Base-by-base conservation (phyloP, 2,329 filamentous ascomycete genomes). In the Cryphonectria naterciae region DNA sequence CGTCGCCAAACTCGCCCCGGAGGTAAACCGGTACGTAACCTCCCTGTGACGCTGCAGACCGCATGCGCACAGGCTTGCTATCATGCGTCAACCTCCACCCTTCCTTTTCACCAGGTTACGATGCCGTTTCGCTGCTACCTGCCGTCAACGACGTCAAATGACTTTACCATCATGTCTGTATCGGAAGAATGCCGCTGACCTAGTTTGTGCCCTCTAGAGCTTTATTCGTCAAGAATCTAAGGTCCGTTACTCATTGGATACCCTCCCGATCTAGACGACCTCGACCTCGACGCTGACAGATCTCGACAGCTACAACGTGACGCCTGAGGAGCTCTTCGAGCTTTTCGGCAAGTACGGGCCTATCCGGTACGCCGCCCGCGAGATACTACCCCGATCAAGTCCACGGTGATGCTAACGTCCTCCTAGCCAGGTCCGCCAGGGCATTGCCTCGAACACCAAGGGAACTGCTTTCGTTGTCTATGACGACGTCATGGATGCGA, bases 201-300 rank as follows among this genome's bases (percentile, higher is more conserved):
- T 56, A 32, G 35, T 64, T 67, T 39, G 49, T 69, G 64, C 70
- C 75, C 70, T 75, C 74, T 77, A 97, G 95, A 91, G 95, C 96
- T 92, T 93, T 99, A 87, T 98, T 98, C 90, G 95, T 98, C 80
- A 98, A 98, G 93, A 98, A 99, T 90, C 90, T 98, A 87, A 97
- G 93, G 94, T 97, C 91, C 76, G 89, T 88, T 69, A 84, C 88
- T 75, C 85, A 88, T 78, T 85, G 2, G 60, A 39, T 13, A 32
- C n/a, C 28, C 63, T 52, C 25, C 75, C 91, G 91, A 80, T 86
- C 88, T 49, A 46, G 39, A 65, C 28, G 41, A 32, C 46, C 17
- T 39, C n/a, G 39, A 39, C 49, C 19, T 62, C 10, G 35, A 46
- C 67, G 69, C 77, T 79, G 73, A 79, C 77, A 72, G 73, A 65